phyloP scores from a whole-genome alignment of 1,284 basidiomycete genomes.

The Irpex sp. region DNA sequence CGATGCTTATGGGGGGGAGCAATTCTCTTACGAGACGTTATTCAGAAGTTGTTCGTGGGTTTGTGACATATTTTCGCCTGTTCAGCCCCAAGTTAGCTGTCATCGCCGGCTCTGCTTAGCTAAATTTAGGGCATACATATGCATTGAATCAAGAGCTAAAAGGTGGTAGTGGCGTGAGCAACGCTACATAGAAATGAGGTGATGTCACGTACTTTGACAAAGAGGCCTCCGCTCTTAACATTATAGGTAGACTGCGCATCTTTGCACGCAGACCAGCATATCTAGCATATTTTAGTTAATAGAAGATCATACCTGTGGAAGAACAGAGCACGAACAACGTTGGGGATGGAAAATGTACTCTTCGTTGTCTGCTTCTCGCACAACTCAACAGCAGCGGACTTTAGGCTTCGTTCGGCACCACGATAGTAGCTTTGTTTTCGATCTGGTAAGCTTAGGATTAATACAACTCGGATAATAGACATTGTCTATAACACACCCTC shows the following conservation, averaged over 20 bases:
- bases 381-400: not conserved
- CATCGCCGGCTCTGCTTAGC: not conserved
- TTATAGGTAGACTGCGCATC: constrained; percentile 18
- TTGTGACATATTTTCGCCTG: constrained; percentile 16
- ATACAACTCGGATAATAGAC: too few species aligned
- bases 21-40: constrained; percentile 15
- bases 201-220: constrained; percentile 14
- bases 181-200: not conserved
- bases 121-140: not conserved
- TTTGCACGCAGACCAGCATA: constrained; percentile 19
- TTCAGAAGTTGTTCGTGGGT: constrained; percentile 17
- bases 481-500: not conserved
- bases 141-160: not conserved
- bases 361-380: not conserved
- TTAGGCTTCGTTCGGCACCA: not conserved
- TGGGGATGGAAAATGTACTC: not conserved
- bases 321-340: not conserved
- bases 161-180: not conserved
- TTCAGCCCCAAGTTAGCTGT: not conserved
- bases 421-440: not conserved
- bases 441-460: not conserved
- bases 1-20: too few species aligned
- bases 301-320: not conserved
- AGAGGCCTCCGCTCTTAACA: constrained; percentile 13
- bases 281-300: constrained; percentile 6